Evolutionary conservation across 2,329 filamentous ascomycete genomes (phyloP).

Genomic region (Lachnellula hyalina): DNA sequence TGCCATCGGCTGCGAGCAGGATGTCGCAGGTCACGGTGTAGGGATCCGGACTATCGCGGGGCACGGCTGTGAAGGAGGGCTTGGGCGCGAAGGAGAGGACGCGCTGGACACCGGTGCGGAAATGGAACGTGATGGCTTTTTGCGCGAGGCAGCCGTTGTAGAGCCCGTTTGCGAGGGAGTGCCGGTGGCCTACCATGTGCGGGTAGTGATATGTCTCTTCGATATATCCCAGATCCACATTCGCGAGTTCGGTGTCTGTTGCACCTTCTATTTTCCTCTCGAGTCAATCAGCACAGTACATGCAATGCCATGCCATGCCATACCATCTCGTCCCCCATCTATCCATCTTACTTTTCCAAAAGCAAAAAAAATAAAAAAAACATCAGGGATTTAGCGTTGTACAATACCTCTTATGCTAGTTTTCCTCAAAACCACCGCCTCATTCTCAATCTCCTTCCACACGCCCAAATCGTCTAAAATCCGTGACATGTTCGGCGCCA

Average conservation of each 20-base stretch:
- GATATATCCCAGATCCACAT: constrained; percentile 65
- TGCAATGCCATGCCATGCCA: too few relatives aligned
- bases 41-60: constrained; percentile 33
- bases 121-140: constrained; percentile 61
- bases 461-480: constrained; percentile 69
- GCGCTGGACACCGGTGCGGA: constrained; percentile 50
- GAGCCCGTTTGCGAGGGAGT: constrained; percentile 63
- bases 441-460: constrained; percentile 64
- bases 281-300: neutral
- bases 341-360: neutral
- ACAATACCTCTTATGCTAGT: constrained; percentile 64
- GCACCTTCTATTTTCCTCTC: constrained; percentile 49
- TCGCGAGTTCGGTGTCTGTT: constrained; percentile 62
- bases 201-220: constrained; percentile 64
- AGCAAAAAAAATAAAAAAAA: neutral
- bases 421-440: constrained; percentile 65
- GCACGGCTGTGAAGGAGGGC: constrained; percentile 54
- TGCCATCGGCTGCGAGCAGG: constrained; percentile 49
- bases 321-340: too few relatives aligned
- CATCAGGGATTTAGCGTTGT: too few relatives aligned
- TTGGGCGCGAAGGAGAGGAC: constrained; percentile 55
- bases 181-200: constrained; percentile 75
- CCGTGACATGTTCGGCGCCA: constrained; percentile 76
- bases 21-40: constrained; percentile 34
- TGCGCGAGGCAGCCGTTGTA: constrained; percentile 65